phyloP scores from a whole-genome alignment of 2,329 filamentous ascomycete genomes.

The Thermothelomyces thermophilus region DNA sequence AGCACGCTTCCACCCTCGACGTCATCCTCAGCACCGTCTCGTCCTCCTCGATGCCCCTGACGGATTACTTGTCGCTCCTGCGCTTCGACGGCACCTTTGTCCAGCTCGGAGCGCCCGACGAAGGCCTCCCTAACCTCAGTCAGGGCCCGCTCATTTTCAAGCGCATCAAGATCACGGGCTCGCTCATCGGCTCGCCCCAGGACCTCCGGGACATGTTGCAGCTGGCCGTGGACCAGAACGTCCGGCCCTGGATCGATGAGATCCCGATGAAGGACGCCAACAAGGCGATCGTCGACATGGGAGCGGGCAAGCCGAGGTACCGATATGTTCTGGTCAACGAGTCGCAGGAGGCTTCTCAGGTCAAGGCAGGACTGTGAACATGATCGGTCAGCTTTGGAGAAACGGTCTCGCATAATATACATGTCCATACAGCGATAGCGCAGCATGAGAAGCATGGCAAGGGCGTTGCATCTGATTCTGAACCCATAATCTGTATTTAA shows the following conservation, averaged over 20 bases:
- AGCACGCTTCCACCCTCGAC: constrained; percentile 46
- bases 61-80: constrained; percentile 55
- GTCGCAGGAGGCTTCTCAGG: background rate
- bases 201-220: constrained; percentile 57
- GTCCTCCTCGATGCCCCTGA: constrained; percentile 49
- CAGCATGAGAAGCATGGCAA: too few relatives aligned
- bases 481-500: too few relatives aligned
- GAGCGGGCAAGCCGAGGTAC: constrained; percentile 47
- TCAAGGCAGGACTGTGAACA: background rate
- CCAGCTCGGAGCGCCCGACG: constrained; percentile 45
- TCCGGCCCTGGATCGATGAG: constrained; percentile 52
- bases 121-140: constrained; percentile 40
- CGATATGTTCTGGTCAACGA: constrained; percentile 34
- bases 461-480: too few relatives aligned
- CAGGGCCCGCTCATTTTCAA: constrained; percentile 54
- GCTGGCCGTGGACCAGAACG: constrained; percentile 50
- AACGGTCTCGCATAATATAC: too few relatives aligned
- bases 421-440: too few relatives aligned
- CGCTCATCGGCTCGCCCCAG: constrained; percentile 42
- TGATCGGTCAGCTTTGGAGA: too few relatives aligned
- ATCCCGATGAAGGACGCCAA: constrained; percentile 54
- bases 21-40: constrained; percentile 56
- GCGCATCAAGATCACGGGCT: constrained; percentile 45
- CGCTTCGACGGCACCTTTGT: constrained; percentile 47
- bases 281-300: constrained; percentile 50